Evolutionary conservation across 768 basidiomycete species (phyloP), one percentile per base, ranked within the genome.

Genomic region (Boletus rubroflammeus): DNA sequence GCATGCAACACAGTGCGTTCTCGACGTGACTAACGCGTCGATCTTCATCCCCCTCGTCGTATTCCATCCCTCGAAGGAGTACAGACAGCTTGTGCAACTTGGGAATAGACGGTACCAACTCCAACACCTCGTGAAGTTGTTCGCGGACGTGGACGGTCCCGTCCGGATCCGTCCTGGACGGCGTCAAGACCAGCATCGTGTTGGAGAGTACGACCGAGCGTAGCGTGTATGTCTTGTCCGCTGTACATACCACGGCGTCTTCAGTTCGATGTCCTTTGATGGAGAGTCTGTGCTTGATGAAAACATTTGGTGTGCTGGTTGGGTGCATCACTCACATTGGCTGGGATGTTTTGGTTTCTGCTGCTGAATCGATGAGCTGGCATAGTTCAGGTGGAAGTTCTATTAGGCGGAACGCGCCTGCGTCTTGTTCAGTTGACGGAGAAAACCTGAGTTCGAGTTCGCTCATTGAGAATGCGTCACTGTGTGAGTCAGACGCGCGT

Each of bases 191-290:
- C 13, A 94, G 75, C 32, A 95, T 73, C 0, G 93, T 86, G 69
- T 98, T 98, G 17, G 94, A 97, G 44, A 97, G 75, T 9, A 80
- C 78, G n/a, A 98, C 86, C 0, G 93, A 88, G 51, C 95, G 85
- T 26, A 98, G 73, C 2, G 81, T 65, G 66, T 88, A 99, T 0
- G 96, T 98, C 66, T 81, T 84, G 53, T 85, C 78, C 0, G 76
- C 61, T 0, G 94, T 96, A 68, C 96, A 98, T 9, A 96, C 73
- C 0, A 97, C 93, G 0, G 95, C 96, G 62, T 95, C 88, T 61
- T 98, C 94, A 28, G 79, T 78, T 2, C 82, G 70, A 41, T 84
- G 75, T 7, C 95, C 96, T 68, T 93, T 95, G 72, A 98, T 86
- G 26, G 79, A 78, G 50, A 93, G 68, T 39, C 88, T 88, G 60